Conservation (phyloP, 2,329 filamentous ascomycete species). For the Venturia oleaginea region DNA sequence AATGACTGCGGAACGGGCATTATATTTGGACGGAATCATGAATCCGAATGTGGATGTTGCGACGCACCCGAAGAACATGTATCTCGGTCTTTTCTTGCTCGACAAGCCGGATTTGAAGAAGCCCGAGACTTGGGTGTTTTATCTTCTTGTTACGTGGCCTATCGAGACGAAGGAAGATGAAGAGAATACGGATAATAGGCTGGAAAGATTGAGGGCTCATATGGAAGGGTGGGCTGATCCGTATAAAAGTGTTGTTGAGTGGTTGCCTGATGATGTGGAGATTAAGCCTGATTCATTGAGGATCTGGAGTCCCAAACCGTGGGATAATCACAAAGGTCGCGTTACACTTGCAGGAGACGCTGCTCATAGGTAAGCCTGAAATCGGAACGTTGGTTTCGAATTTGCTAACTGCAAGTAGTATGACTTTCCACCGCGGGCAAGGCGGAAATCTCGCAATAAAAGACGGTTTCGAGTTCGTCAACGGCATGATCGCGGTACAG, state of each 20-base stretch:
- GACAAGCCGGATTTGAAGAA: slow-evolving; percentile 12
- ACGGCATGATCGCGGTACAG: slow-evolving; percentile 7
- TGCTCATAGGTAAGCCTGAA: slow-evolving; percentile 11
- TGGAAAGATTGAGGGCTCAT: slow-evolving; percentile 12
- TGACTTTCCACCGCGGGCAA: slow-evolving; percentile 17
- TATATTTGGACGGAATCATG: slow-evolving; percentile 13
- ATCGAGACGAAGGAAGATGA: slow-evolving; percentile 11
- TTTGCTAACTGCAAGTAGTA: neutral
- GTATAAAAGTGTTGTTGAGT: slow-evolving; percentile 14
- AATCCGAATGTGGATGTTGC: slow-evolving; percentile 15
- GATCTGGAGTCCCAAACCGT: slow-evolving; percentile 14
- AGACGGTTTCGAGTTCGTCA: slow-evolving; percentile 14
- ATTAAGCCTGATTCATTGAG: slow-evolving; percentile 13
- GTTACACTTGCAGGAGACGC: slow-evolving; percentile 15
- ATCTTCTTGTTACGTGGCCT: slow-evolving; percentile 14
- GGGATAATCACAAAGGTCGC: slow-evolving; percentile 12
- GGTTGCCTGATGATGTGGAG: slow-evolving; percentile 13
- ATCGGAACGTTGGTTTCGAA: too few relatives aligned
- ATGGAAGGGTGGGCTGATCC: slow-evolving; percentile 16
- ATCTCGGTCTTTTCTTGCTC: slow-evolving; percentile 14
- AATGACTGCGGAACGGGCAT: slow-evolving; percentile 11
- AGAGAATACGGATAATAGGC: slow-evolving; percentile 10
- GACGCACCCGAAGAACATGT: slow-evolving; percentile 15
- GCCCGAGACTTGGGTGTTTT: slow-evolving; percentile 15
- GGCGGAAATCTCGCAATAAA: slow-evolving; percentile 16